Conservation (phyloP, 2,329 filamentous ascomycete species). For the Aspergillus sp. region DNA sequence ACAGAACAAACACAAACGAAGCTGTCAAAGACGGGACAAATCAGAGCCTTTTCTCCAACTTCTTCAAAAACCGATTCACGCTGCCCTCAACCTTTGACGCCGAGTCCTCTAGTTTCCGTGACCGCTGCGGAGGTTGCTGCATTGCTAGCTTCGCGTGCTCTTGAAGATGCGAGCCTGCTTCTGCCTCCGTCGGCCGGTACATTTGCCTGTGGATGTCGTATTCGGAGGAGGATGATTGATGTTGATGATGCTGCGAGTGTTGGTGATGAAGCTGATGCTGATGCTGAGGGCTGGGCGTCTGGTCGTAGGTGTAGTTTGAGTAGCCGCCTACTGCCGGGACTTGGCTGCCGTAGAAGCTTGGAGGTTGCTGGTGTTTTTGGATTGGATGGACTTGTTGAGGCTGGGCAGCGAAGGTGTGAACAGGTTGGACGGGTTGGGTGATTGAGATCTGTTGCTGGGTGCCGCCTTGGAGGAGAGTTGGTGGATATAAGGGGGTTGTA, state of each 20-base stretch:
- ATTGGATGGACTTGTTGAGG: constrained; percentile 15
- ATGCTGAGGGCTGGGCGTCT: constrained; percentile 25
- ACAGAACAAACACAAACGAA: neutral
- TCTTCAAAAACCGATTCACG: constrained; percentile 47
- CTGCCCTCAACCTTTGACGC: constrained; percentile 42
- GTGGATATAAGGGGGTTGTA: constrained; percentile 28
- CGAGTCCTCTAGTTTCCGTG: constrained; percentile 39
- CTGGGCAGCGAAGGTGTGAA: constrained; percentile 31
- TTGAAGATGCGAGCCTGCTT: constrained; percentile 38
- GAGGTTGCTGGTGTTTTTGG: constrained; percentile 11
- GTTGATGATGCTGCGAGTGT: neutral
- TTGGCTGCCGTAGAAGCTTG: constrained; percentile 13
- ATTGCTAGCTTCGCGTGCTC: constrained; percentile 34
- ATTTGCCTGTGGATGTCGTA: constrained; percentile 49
- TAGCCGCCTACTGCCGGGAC: constrained; percentile 37
- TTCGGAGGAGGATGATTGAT: constrained; percentile 24
- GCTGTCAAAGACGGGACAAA: neutral
- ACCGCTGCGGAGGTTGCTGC: constrained; percentile 32
- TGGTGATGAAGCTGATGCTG: neutral
- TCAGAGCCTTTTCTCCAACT: constrained; percentile 43
- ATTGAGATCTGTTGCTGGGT: constrained; percentile 18
- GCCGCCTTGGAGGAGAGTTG: constrained; percentile 21
- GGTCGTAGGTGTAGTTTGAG: constrained; percentile 44
- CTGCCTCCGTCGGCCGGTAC: constrained; percentile 47
- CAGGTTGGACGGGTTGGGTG: constrained; percentile 35